Conservation (phyloP, 495 filamentous ascomycete genomes). For the Thozetella sp. region DNA sequence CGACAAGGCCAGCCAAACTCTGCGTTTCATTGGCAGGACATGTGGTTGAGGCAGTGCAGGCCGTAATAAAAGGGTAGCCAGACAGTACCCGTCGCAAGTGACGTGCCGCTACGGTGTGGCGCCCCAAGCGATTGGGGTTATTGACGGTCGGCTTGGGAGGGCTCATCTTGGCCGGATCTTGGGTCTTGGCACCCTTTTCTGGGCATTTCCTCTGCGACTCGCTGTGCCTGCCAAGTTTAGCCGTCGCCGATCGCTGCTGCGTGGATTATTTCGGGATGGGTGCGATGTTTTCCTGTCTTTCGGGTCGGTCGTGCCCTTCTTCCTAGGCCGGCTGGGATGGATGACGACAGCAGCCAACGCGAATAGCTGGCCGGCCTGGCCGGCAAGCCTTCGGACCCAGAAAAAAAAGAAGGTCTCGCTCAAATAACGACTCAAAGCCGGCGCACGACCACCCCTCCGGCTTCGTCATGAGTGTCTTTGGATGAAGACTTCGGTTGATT, state of each 20-base stretch:
- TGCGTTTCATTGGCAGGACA: conserved; percentile 1
- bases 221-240: too few relatives aligned
- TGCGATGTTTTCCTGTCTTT: too few relatives aligned
- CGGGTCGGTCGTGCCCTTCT: too few relatives aligned
- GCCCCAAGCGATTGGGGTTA: background rate
- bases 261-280: too few relatives aligned
- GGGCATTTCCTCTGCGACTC: too few relatives aligned
- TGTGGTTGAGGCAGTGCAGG: background rate
- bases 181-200: background rate
- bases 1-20: too few relatives aligned
- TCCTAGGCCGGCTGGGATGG: background rate
- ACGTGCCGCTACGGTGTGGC: background rate
- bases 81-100: background rate
- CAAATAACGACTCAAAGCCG: background rate
- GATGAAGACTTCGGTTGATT: background rate
- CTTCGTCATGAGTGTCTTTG: background rate
- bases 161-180: background rate
- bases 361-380: too few relatives aligned
- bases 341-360: background rate
- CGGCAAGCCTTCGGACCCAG: too few relatives aligned
- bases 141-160: background rate
- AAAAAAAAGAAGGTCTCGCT: background rate
- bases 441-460: background rate
- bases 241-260: background rate
- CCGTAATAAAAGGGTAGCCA: background rate